A percentile compares a stretch with the other conserved stretches of the same genome.
Conservation (phyloP, 352 stramenopile genomes). For the Phytophthora multivora region DNA sequence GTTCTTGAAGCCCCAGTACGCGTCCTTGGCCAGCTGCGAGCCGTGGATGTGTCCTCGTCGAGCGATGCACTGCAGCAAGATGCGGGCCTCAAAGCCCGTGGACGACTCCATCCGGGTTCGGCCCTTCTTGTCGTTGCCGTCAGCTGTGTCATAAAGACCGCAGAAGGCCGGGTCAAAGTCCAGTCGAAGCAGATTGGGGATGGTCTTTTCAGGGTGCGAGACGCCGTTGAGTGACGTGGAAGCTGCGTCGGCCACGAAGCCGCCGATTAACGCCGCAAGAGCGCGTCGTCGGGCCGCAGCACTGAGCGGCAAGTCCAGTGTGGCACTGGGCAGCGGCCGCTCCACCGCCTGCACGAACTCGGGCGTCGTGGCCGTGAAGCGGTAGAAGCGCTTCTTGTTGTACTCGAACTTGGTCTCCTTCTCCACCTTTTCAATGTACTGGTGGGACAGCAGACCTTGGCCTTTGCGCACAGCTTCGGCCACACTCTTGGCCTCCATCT, state of each 20-base stretch:
- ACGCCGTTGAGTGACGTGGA: conserved; percentile 83
- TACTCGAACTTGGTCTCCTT: conserved; percentile 87
- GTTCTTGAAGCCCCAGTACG: conserved; percentile 86
- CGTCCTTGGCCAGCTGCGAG: conserved; percentile 77
- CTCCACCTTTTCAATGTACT: conserved; percentile 83
- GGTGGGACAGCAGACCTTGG: conserved; percentile 64
- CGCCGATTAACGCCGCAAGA: conserved; percentile 70
- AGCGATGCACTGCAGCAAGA: conserved; percentile 74
- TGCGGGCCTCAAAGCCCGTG: conserved; percentile 77
- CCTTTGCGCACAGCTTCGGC: conserved; percentile 82
- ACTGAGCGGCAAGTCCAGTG: conserved; percentile 69
- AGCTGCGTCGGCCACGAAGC: conserved; percentile 78
- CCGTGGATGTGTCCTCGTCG: conserved; percentile 72
- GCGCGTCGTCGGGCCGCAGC: conserved; percentile 60
- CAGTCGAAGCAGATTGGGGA: conserved; percentile 71
- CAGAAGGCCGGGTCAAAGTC: conserved; percentile 85
- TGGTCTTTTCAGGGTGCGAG: conserved; percentile 76
- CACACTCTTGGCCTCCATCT: conserved; percentile 84
- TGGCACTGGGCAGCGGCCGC: conserved; percentile 50
- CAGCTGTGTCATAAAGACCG: conserved; percentile 55
- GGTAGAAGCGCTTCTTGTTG: conserved; percentile 83
- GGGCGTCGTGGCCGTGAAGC: conserved; percentile 76
- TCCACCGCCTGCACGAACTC: conserved; percentile 68
- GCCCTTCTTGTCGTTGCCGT: conserved; percentile 41
- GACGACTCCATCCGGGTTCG: conserved; percentile 70